Evolutionary conservation across 345 rosid genomes (phyloP).

Genomic region (Salix dunnii): DNA sequence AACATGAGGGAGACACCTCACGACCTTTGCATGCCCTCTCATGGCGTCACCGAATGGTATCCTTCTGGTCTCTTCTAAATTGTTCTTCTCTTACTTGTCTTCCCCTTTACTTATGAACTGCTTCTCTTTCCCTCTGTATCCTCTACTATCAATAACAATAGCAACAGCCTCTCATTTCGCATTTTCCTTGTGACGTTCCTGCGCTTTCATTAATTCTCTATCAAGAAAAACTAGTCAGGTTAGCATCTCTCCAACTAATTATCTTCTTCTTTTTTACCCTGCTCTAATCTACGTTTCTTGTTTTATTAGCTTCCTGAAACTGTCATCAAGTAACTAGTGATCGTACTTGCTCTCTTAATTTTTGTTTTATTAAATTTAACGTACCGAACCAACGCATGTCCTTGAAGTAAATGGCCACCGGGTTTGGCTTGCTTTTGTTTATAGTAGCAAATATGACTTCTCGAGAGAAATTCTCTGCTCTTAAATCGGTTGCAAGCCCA

Average conservation of each 20-base stretch:
- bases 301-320: neutral
- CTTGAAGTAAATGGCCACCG: neutral
- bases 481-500: neutral
- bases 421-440: neutral
- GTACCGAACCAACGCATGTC: neutral
- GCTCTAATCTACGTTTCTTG: neutral
- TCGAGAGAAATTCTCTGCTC: neutral
- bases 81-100: neutral
- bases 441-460: neutral
- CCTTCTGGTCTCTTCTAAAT: neutral
- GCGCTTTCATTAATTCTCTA: neutral
- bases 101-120: no score
- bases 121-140: neutral
- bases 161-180: neutral
- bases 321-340: neutral
- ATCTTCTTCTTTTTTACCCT: neutral
- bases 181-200: neutral
- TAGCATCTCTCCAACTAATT: neutral
- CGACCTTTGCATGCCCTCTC: neutral
- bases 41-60: neutral
- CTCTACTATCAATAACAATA: neutral
- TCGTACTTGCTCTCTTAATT: neutral
- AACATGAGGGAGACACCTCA: conserved; percentile 17
- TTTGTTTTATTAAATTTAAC: neutral
- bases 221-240: neutral